These are phyloP conservation scores for Venturia aucupariae DNA, from an alignment of 2,329 filamentous ascomycete genomes.

Conservation along the genomic window DNA sequence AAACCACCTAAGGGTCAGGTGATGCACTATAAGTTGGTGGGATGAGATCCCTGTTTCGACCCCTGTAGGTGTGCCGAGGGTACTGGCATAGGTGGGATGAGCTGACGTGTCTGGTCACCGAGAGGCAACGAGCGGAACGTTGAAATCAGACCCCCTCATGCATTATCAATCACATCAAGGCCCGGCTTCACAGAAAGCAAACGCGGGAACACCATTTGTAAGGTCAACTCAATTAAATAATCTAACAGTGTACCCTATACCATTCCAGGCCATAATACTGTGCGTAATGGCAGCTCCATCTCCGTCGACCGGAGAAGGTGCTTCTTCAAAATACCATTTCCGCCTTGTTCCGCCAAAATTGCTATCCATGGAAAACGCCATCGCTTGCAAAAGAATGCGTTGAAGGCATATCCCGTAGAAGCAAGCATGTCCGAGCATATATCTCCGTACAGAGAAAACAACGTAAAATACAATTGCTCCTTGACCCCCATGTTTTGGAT, in stretches of 20 bases:
- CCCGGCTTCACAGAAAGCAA: background rate
- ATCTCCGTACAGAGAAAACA: background rate
- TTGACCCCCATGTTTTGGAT: background rate
- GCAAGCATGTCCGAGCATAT: background rate
- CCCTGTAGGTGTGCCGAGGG: no score
- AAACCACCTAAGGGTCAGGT: no score
- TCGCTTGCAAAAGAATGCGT: slow-evolving; percentile 2
- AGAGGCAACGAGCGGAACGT: background rate
- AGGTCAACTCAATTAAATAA: background rate
- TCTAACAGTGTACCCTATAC: background rate
- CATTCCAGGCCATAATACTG: background rate
- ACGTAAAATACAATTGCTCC: background rate
- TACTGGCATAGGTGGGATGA: no score
- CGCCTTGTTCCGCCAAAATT: background rate
- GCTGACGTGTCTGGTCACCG: background rate
- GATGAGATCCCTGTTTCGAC: background rate
- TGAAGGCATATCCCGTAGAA: background rate
- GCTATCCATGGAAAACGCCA: slow-evolving; percentile 2
- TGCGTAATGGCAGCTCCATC: background rate
- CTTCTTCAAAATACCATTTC: background rate
- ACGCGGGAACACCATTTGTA: background rate
- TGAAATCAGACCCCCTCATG: background rate
- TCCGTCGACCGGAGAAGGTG: background rate
- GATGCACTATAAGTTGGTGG: no score
- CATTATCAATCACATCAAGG: background rate